Base-by-base conservation (phyloP, 1,139 yeast species). In the Debaryomyces fabryi region DNA sequence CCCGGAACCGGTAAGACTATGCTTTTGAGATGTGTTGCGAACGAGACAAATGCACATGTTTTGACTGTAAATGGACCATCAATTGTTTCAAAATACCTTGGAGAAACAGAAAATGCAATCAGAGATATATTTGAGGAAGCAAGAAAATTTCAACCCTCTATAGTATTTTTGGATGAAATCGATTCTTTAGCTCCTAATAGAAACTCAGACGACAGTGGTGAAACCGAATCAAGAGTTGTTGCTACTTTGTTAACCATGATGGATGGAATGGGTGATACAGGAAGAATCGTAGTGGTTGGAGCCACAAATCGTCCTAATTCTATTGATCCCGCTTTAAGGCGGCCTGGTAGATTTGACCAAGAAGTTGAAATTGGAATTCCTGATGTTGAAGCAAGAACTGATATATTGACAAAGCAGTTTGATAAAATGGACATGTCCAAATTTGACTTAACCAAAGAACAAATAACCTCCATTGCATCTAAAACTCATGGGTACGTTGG, bases 1-100 rank as follows among this genome's bases (percentile, higher is more conserved):
- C 96, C 98, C 2, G 99, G 99, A 1, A 92, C 98, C 0, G 99
- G 99, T 47, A 93, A 93, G 64, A 89, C 98, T 0, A 83, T 92
- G 90, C 75, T 93, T 13, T 72, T 95, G 40, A 77, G 89, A 48
- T 88, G 96, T 32, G 85, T 93, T 10, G 96, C 97, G 0, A 87
- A 85, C 46, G 69, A 76, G 9, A 65, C 74, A 5, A 76, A 82
- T 53, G 96, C 96, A 0, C 98, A 92, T 65, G 84, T 92, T 0
- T 74, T 92, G 43, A 83, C 89, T 1, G 86, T 93, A 24, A 88
- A 88, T 61, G 97, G 98, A 0, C 96, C 98, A 0, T 85, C 96
- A 0, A 88, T 93, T 46, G 93, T 91, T 1, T 89, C 97, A 4
- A 91, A 91, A 63, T 93, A 92, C 60, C 69, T 91, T 37, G 99